phyloP scores from a whole-genome alignment of 1,284 basidiomycete species.

The Fomitopsis pinicola region DNA sequence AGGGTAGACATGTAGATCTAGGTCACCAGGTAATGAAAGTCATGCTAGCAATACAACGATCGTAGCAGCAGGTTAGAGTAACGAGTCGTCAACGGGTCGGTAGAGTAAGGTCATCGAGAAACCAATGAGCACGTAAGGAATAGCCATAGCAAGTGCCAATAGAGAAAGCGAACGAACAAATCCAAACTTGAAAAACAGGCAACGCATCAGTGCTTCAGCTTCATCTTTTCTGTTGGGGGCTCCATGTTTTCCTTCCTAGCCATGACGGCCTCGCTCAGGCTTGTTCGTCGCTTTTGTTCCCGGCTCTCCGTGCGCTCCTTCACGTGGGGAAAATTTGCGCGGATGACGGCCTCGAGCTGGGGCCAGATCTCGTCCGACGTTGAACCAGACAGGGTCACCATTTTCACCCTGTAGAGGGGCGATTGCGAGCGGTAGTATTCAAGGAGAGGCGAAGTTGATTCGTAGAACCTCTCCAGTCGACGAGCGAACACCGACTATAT shows the following conservation, averaged over 20 bases:
- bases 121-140: not conserved
- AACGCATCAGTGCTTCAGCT: not conserved
- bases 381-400: constrained; percentile 76
- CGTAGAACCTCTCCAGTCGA: constrained; percentile 80
- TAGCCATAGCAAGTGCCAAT: not conserved
- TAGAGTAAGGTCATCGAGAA: not conserved
- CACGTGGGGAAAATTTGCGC: constrained; percentile 52
- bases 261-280: constrained; percentile 44
- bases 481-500: constrained; percentile 78
- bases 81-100: not conserved
- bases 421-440: constrained; percentile 60
- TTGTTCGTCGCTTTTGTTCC: constrained; percentile 40
- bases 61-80: not conserved
- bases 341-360: constrained; percentile 60
- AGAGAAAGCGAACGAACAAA: not conserved
- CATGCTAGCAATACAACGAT: not conserved
- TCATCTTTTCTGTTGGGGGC: not conserved
- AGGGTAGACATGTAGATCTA: not conserved
- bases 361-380: constrained; percentile 96
- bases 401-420: constrained; percentile 28
- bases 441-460: constrained; percentile 84
- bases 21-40: not conserved
- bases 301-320: constrained; percentile 45
- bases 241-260: constrained; percentile 19
- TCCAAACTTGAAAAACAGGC: not conserved